Percentiles rank a stretch among this genome's conserved stretches.
Conservation (phyloP, 2,329 filamentous ascomycete species). For the Sporothrix pseudoabietina region DNA sequence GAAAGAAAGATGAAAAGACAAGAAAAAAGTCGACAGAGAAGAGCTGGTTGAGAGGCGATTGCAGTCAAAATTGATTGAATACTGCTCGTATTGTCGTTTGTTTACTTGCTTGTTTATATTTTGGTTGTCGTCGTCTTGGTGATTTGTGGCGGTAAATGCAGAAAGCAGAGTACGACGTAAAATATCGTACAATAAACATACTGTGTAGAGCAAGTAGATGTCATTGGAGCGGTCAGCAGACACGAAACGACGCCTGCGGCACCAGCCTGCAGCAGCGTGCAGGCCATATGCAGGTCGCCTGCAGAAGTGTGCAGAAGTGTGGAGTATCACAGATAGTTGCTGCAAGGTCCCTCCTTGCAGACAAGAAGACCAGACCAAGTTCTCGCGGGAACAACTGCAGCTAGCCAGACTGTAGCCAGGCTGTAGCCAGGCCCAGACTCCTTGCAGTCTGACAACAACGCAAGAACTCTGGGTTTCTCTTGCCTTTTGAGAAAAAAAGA, state of each 20-base stretch:
- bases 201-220: no score
- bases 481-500: neutral
- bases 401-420: neutral
- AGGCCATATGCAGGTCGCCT: constrained; percentile 4
- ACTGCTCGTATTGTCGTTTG: constrained; percentile 14
- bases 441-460: neutral
- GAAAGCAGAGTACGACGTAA: no score
- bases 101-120: constrained; percentile 22
- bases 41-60: neutral
- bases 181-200: no score
- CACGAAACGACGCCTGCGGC: constrained; percentile 18
- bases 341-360: neutral
- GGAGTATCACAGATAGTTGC: neutral
- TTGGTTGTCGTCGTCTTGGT: constrained; percentile 28
- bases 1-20: neutral
- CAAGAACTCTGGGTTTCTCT: neutral
- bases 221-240: constrained; percentile 22
- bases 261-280: constrained; percentile 12
- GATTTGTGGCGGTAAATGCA: constrained; percentile 1
- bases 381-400: constrained; percentile 4
- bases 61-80: constrained; percentile 16
- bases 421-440: neutral
- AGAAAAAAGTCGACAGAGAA: neutral
- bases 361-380: neutral
- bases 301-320: constrained; percentile 13